These are phyloP conservation scores for Tricholoma matsutake DNA, from an alignment of 768 basidiomycete genomes.

Conservation along the genomic window DNA sequence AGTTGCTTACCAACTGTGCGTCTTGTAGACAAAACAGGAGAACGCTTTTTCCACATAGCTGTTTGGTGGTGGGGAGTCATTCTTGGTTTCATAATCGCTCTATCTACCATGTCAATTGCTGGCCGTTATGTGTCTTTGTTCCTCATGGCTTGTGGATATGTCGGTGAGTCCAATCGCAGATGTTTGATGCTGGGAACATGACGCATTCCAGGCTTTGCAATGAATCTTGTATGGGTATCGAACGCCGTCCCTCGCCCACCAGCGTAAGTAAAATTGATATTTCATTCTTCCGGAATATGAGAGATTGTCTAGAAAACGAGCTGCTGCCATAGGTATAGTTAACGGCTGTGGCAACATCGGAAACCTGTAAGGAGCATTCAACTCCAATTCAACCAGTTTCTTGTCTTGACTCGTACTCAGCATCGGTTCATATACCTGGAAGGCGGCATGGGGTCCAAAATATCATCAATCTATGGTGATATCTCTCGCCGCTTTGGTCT, in stretches of 20 bases:
- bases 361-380: constrained; percentile 44
- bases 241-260: constrained; percentile 61
- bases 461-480: constrained; percentile 66
- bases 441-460: constrained; percentile 54
- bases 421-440: constrained; percentile 62
- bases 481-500: constrained; percentile 32
- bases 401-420: constrained; percentile 24
- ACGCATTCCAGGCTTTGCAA: constrained; percentile 32
- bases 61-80: constrained; percentile 61
- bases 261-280: constrained; percentile 29
- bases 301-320: constrained; percentile 34
- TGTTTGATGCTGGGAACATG: too few relatives aligned
- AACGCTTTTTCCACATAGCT: constrained; percentile 60
- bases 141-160: constrained; percentile 58
- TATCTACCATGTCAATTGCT: constrained; percentile 48
- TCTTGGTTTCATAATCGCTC: constrained; percentile 56
- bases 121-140: constrained; percentile 62
- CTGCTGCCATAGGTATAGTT: constrained; percentile 60
- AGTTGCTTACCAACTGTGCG: not conserved
- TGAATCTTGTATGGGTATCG: constrained; percentile 60
- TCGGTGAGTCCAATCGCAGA: constrained; percentile 19
- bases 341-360: constrained; percentile 58
- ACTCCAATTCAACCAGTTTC: not conserved
- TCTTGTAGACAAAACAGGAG: constrained; percentile 49
- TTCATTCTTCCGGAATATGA: not conserved